Conservation (phyloP, 2,329 filamentous ascomycete genomes). For the Didymella keratinophila region DNA sequence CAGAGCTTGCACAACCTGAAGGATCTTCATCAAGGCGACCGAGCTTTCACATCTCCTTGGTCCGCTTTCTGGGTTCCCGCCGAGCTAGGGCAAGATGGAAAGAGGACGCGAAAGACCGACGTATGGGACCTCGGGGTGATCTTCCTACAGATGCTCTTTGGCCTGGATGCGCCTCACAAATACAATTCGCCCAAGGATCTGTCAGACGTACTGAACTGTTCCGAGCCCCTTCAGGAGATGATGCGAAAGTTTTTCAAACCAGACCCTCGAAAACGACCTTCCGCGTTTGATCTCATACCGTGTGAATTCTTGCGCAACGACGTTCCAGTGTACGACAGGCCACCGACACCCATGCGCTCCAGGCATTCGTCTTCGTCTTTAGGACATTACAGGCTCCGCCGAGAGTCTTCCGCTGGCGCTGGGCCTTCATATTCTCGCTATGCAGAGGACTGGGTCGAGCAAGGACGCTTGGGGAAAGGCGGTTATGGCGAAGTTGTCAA, state of each 20-base stretch:
- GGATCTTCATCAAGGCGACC: constrained; percentile 59
- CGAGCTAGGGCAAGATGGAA: constrained; percentile 70
- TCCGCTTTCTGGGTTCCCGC: constrained; percentile 86
- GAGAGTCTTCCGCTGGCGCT: constrained; percentile 47
- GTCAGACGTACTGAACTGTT: constrained; percentile 74
- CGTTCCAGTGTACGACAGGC: constrained; percentile 52
- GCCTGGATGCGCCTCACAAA: constrained; percentile 75
- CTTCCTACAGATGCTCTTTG: constrained; percentile 93
- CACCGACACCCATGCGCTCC: constrained; percentile 46
- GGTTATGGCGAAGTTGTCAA: constrained; percentile 97
- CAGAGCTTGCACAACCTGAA: constrained; percentile 70
- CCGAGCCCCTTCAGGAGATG: constrained; percentile 78
- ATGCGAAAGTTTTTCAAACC: constrained; percentile 83
- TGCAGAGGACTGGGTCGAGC: constrained; percentile 86
- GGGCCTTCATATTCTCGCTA: constrained; percentile 72
- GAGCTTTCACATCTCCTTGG: constrained; percentile 67
- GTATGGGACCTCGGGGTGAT: constrained; percentile 95
- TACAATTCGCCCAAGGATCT: constrained; percentile 81
- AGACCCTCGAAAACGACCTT: constrained; percentile 83
- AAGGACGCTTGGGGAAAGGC: constrained; percentile 87
- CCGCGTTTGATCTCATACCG: constrained; percentile 76
- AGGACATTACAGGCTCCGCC: constrained; percentile 42
- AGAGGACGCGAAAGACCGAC: constrained; percentile 77
- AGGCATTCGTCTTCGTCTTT: constrained; percentile 49
- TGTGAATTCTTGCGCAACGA: constrained; percentile 64